A percentile compares a stretch with the other conserved stretches of the same genome.
These are phyloP conservation scores for Lasiodiplodia theobromae DNA, from an alignment of 2,329 filamentous ascomycete species.

Conservation along the genomic window DNA sequence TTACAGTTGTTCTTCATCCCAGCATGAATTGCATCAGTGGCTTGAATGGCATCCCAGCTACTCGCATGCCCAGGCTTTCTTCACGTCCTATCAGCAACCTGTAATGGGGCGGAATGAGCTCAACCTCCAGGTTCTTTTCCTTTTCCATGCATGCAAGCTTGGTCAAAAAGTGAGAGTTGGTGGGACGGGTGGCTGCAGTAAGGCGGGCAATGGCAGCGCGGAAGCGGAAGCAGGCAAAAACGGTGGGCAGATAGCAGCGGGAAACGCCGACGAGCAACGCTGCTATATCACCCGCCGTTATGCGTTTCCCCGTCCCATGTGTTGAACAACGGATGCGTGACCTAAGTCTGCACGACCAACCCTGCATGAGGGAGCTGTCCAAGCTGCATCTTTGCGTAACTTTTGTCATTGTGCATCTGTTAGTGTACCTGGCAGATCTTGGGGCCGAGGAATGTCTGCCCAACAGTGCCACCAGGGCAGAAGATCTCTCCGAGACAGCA, in stretches of 20 bases:
- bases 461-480: not conserved
- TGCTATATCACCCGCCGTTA: conserved; percentile 1
- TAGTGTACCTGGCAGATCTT: not conserved
- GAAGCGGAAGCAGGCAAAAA: not conserved
- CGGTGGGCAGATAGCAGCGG: not conserved
- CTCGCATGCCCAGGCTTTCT: too few species aligned
- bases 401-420: not conserved
- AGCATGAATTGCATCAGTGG: too few species aligned
- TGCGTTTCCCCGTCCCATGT: not conserved
- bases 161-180: not conserved
- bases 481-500: not conserved
- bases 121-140: not conserved
- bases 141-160: conserved; percentile 9
- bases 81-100: too few species aligned
- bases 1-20: too few species aligned
- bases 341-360: not conserved
- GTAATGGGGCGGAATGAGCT: not conserved
- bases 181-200: conserved; percentile 11
- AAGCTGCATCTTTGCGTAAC: not conserved
- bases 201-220: conserved; percentile 1
- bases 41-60: too few species aligned
- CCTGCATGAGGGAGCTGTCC: not conserved
- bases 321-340: not conserved
- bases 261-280: not conserved
- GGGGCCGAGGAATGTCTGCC: not conserved